Evolutionary conservation across 2,329 filamentous ascomycete species (phyloP), one percentile per base, ranked within the genome.

Genomic region (Xylariomycetidae sp.): DNA sequence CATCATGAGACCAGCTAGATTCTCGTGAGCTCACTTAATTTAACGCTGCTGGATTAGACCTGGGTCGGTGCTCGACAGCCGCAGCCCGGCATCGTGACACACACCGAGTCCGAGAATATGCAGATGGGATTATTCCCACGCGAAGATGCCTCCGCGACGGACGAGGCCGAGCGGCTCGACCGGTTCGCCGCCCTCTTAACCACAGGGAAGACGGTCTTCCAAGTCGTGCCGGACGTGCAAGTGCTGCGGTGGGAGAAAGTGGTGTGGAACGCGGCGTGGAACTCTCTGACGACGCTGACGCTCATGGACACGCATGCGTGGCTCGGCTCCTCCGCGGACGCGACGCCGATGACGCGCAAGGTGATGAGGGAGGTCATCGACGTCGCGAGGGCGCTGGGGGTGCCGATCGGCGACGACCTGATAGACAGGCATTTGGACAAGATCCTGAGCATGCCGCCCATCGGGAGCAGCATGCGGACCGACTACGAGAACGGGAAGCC

Each of bases 191-290:
- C 48, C 0, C 43, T 74, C 0, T 46, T 75, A 2, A 51, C 48
- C 0, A 44, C 53, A 1, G 69, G 69, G 1, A 53, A 60, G 13
- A 74, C 69, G 0, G 49, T 67, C 3, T 66, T 69, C 28, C 46
- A 64, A n/a, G 55, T 73, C 5, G 62, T 70, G 23, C 61, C 67
- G 4, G 65, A 81, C 40, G 64, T 82, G 7, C 75, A 82, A 41
- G 50, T 64, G 0, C 65, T 70, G 33, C 65, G 77, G 6, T 82
- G 77, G 77, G 62, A 64, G 33, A 82, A 82, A 52, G 63, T 81
- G 1, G 58, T 80, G 0, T 62, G 76, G 53, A 82, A 82, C 47
- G 75, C 69, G 2, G 65, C 72, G 0, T 80, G 74, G 70, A 82
- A 82, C 43, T 70, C 76, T 0, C 62, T 79, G 22, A 77, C 72